phyloP scores from a whole-genome alignment of 2,329 filamentous ascomycete species.

The Myriosclerotinia scirpicola region DNA sequence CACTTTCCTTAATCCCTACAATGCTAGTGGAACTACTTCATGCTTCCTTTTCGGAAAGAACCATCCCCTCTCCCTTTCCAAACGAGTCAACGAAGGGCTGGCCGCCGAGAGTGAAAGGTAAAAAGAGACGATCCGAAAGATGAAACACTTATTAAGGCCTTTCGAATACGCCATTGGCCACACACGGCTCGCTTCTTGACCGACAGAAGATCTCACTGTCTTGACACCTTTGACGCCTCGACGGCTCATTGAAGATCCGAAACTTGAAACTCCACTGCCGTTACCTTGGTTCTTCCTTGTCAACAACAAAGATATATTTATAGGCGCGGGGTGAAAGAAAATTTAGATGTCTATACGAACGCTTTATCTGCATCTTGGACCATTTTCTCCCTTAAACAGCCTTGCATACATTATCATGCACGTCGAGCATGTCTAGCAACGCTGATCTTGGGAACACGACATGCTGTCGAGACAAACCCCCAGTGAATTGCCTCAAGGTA shows the following conservation, averaged over 20 bases:
- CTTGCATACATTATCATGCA: constrained; percentile 26
- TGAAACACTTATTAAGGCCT: constrained; percentile 8
- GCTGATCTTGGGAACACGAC: constrained; percentile 25
- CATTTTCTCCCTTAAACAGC: constrained; percentile 14
- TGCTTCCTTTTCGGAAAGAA: constrained; percentile 4
- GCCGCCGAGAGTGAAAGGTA: background rate
- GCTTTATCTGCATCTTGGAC: background rate
- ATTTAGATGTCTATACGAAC: background rate
- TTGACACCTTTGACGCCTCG: constrained; percentile 9
- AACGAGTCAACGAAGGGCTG: background rate
- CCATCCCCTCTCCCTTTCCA: background rate
- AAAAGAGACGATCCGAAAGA: background rate
- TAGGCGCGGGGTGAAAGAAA: constrained; percentile 9
- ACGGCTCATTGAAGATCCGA: constrained; percentile 11
- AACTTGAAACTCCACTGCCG: background rate
- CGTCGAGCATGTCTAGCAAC: constrained; percentile 19
- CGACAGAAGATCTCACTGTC: background rate
- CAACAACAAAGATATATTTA: constrained; percentile 1
- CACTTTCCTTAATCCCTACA: background rate
- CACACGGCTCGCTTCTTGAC: constrained; percentile 7
- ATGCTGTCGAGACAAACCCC: constrained; percentile 19
- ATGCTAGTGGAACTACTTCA: background rate
- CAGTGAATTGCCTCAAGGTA: constrained; percentile 18
- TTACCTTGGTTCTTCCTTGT: constrained; percentile 11
- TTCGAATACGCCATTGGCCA: background rate